A percentile compares a stretch with the other conserved stretches of the same genome.
Evolutionary conservation across 2,329 filamentous ascomycete species (phyloP).

Genomic region (Colletotrichum coccodes): DNA sequence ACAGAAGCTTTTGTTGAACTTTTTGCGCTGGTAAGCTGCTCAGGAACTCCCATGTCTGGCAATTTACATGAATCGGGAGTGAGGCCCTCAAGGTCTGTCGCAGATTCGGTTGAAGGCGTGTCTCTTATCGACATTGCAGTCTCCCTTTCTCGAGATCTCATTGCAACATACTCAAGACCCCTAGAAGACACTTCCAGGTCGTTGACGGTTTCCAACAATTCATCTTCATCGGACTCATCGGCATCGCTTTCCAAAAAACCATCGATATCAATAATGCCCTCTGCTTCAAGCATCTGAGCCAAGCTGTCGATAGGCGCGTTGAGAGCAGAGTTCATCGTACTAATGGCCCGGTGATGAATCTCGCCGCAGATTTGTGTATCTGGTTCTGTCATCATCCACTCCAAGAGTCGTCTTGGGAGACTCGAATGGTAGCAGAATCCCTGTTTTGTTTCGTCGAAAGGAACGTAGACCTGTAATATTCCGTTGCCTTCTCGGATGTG

Average conservation of each 20-base stretch:
- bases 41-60: no score
- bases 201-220: no score
- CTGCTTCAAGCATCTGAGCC: neutral
- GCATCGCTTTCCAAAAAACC: neutral
- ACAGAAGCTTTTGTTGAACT: no score
- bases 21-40: no score
- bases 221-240: no score
- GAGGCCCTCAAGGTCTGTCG: no score
- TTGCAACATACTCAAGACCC: no score
- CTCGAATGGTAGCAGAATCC: constrained; percentile 39
- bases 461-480: constrained; percentile 43
- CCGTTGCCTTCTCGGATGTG: constrained; percentile 41
- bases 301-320: neutral
- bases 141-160: no score
- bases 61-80: no score
- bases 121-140: no score
- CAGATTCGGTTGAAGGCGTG: no score
- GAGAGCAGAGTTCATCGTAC: neutral
- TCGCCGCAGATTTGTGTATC: constrained; percentile 12
- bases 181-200: no score
- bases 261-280: neutral
- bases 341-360: neutral
- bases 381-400: constrained; percentile 48
- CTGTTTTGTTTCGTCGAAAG: constrained; percentile 38
- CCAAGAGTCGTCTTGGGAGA: constrained; percentile 41